Conservation (phyloP, 306 rosid genomes). For the Casuarina equisetifolia region DNA sequence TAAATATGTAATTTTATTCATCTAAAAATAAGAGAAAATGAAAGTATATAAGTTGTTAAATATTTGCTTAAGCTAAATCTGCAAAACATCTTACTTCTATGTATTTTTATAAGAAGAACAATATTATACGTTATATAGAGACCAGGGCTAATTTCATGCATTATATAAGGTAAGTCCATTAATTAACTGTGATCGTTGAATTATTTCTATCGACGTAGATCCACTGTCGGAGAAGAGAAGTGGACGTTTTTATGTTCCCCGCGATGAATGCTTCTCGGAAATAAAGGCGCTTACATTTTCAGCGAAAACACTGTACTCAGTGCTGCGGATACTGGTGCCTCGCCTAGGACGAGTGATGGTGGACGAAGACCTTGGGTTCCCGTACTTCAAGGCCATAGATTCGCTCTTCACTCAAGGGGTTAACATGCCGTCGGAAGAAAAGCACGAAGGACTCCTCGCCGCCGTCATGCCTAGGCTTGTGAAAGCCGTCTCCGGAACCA, state of each 20-base stretch:
- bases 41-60: no score
- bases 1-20: no score
- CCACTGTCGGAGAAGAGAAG: slow-evolving; percentile 49
- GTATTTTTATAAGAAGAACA: no score
- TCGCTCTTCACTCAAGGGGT: slow-evolving; percentile 43
- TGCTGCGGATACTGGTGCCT: slow-evolving; percentile 50
- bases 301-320: slow-evolving; percentile 35
- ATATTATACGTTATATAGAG: no score
- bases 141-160: no score
- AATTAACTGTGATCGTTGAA: no score
- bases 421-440: slow-evolving; percentile 23
- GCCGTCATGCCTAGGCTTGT: slow-evolving; percentile 34
- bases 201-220: slow-evolving; percentile 29
- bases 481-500: slow-evolving; percentile 24
- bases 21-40: no score
- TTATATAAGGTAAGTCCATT: no score
- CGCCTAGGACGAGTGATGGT: slow-evolving; percentile 11
- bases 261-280: slow-evolving; percentile 64
- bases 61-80: no score
- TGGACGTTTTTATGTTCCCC: slow-evolving; percentile 49
- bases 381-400: slow-evolving; percentile 57
- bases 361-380: slow-evolving; percentile 42
- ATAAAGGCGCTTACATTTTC: slow-evolving; percentile 48
- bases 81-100: no score
- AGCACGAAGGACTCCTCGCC: slow-evolving; percentile 6